phyloP scores from a whole-genome alignment of 2,329 filamentous ascomycete species.

The Aspergillus phoenicis region DNA sequence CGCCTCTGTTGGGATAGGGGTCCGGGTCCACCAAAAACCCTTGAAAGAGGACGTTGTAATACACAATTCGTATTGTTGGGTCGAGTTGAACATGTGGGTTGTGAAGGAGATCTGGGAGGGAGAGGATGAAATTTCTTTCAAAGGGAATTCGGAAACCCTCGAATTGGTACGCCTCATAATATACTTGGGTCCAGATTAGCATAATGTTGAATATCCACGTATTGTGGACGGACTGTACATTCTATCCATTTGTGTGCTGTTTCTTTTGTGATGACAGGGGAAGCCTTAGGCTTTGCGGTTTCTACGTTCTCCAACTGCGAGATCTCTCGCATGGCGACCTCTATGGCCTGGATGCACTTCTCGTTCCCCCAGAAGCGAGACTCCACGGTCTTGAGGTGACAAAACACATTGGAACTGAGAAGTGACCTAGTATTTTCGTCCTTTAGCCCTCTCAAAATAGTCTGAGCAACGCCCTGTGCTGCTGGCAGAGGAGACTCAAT shows the following conservation, averaged over 20 bases:
- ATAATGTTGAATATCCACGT: no score
- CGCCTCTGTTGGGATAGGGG: background rate
- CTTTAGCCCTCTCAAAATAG: constrained; percentile 6
- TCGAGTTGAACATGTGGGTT: constrained; percentile 21
- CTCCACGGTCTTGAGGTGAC: constrained; percentile 14
- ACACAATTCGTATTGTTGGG: constrained; percentile 17
- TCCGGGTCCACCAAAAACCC: constrained; percentile 12
- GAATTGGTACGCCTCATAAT: constrained; percentile 17
- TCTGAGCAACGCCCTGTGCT: background rate
- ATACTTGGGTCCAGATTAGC: constrained; percentile 4
- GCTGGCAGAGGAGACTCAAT: background rate
- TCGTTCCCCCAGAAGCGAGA: constrained; percentile 17
- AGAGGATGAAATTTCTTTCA: constrained; percentile 15
- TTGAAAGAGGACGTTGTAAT: constrained; percentile 19
- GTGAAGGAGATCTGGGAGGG: constrained; percentile 21
- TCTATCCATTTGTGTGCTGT: constrained; percentile 10
- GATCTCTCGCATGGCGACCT: constrained; percentile 17
- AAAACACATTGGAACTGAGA: constrained; percentile 18
- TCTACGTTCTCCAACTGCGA: background rate
- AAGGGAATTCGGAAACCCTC: constrained; percentile 21
- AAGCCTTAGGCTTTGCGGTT: background rate
- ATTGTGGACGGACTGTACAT: background rate
- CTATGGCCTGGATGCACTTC: constrained; percentile 12
- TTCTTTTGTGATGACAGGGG: constrained; percentile 13
- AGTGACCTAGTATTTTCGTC: background rate